These are phyloP conservation scores for Canavalia ensiformis DNA, from an alignment of 306 rosid genomes.

Conservation along the genomic window DNA sequence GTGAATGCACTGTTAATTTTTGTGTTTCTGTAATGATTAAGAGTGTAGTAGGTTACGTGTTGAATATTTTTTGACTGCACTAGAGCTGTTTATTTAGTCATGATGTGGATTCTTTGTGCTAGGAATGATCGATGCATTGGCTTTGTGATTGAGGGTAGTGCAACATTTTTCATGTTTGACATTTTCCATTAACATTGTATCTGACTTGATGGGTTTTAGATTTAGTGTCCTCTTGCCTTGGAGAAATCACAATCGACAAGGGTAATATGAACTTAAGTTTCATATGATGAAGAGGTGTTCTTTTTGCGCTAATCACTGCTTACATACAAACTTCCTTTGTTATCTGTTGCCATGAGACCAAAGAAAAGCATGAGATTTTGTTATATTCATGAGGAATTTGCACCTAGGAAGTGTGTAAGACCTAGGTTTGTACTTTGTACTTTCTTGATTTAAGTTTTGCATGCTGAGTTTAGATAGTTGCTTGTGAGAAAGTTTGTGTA, in stretches of 20 bases:
- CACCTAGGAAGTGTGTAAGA: conserved; percentile 24
- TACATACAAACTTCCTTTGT: conserved; percentile 18
- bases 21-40: conserved; percentile 21
- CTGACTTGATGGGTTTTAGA: conserved; percentile 4
- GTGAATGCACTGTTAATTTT: neutral
- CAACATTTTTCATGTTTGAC: conserved; percentile 37
- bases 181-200: conserved; percentile 13
- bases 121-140: conserved; percentile 38
- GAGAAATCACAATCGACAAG: neutral
- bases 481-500: neutral
- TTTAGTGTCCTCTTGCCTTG: neutral
- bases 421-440: conserved; percentile 4
- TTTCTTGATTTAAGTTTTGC: conserved; percentile 37
- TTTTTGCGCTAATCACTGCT: conserved; percentile 9
- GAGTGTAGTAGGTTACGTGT: conserved; percentile 26
- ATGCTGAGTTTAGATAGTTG: conserved; percentile 34
- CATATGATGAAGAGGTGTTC: conserved; percentile 15
- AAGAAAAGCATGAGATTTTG: neutral
- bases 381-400: conserved; percentile 18
- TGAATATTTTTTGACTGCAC: neutral
- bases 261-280: conserved; percentile 37
- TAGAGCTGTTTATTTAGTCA: conserved; percentile 26
- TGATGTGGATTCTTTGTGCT: conserved; percentile 30
- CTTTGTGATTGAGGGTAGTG: conserved; percentile 19
- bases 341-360: conserved; percentile 9